phyloP scores from a whole-genome alignment of 352 stramenopile species.

The Blastocystis sp. region DNA sequence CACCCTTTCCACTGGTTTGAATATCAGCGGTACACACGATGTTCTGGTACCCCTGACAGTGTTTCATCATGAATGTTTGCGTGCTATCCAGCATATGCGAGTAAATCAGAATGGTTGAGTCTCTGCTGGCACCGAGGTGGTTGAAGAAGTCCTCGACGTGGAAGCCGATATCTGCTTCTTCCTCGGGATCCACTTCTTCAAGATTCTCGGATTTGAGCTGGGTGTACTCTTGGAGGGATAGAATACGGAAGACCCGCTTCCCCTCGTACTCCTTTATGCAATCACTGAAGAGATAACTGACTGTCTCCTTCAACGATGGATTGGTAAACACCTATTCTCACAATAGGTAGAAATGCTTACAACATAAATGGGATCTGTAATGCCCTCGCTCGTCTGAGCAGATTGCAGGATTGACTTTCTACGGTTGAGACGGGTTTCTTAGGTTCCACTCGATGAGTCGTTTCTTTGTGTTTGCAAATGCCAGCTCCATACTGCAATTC shows the following conservation, averaged over 20 bases:
- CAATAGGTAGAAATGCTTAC: neutral
- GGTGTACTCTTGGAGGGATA: constrained; percentile 15
- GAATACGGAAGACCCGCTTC: constrained; percentile 10
- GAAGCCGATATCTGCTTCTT: constrained; percentile 40
- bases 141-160: constrained; percentile 19
- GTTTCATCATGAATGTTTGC: constrained; percentile 45
- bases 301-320: neutral
- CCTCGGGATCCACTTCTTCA: constrained; percentile 1
- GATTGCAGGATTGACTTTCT: constrained; percentile 11
- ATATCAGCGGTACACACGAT: constrained; percentile 61
- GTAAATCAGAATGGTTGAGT: constrained; percentile 47
- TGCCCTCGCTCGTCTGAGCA: neutral
- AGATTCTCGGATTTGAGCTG: neutral
- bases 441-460: constrained; percentile 14
- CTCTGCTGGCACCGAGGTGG: constrained; percentile 1
- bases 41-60: constrained; percentile 35
- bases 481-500: too few species aligned
- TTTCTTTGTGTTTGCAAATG: neutral
- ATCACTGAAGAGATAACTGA: constrained; percentile 12
- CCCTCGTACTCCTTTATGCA: constrained; percentile 13
- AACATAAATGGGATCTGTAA: constrained; percentile 11
- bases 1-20: constrained; percentile 41
- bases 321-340: constrained; percentile 34
- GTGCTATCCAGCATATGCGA: constrained; percentile 52
- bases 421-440: neutral